These are phyloP conservation scores for Candida sanyaensis DNA, from an alignment of 1,139 yeast genomes.

Conservation along the genomic window DNA sequence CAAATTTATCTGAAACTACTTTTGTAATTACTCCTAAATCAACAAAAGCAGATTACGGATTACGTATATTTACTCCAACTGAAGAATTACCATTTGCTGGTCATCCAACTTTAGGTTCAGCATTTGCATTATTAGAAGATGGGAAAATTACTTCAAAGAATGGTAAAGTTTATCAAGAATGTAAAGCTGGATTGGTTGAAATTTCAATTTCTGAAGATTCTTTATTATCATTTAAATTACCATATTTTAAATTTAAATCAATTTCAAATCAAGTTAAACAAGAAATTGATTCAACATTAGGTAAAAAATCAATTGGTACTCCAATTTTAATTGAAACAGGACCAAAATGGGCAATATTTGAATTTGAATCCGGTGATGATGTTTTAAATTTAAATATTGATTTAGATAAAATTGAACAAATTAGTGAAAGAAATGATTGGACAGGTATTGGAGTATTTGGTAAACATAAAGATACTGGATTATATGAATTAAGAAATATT, in stretches of 20 bases:
- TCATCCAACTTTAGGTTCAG: constrained; percentile 59
- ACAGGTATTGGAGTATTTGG: constrained; percentile 43
- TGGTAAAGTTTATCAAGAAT: constrained; percentile 40
- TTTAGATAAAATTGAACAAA: constrained; percentile 17
- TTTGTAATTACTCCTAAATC: constrained; percentile 42
- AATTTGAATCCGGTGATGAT: constrained; percentile 26
- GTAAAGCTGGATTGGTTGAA: constrained; percentile 44
- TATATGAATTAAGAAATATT: constrained; percentile 39
- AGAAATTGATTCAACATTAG: constrained; percentile 21
- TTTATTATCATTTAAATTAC: constrained; percentile 23
- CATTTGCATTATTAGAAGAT: constrained; percentile 41
- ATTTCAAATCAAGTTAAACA: constrained; percentile 18
- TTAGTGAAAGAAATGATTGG: constrained; percentile 21
- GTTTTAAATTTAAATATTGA: constrained; percentile 34
- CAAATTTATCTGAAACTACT: constrained; percentile 58
- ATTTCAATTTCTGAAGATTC: constrained; percentile 19
- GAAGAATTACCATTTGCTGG: constrained; percentile 60
- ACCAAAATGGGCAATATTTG: constrained; percentile 34
- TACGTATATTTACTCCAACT: constrained; percentile 49
- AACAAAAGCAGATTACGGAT: constrained; percentile 40
- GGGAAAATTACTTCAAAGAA: constrained; percentile 23
- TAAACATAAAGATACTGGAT: constrained; percentile 17
- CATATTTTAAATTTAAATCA: constrained; percentile 22
- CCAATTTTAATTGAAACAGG: constrained; percentile 20
- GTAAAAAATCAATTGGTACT: constrained; percentile 15